These are phyloP conservation scores for Botryotinia calthae DNA, from an alignment of 2,329 filamentous ascomycete species.

Conservation along the genomic window DNA sequence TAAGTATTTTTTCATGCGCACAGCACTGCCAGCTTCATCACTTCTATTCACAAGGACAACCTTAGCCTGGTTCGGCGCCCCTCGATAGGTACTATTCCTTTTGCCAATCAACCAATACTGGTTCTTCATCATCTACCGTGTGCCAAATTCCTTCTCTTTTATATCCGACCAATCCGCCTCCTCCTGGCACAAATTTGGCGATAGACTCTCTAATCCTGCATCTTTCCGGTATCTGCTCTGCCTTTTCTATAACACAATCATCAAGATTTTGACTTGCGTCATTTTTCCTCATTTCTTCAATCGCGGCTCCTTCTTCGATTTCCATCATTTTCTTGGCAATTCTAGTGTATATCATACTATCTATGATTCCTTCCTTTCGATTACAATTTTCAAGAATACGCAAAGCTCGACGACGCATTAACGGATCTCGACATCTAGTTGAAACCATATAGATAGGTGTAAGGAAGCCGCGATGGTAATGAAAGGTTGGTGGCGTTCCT, in stretches of 20 bases:
- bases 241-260: neutral
- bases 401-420: neutral
- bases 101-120: neutral
- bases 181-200: neutral
- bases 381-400: constrained; percentile 1
- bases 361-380: constrained; percentile 7
- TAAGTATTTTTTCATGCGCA: neutral
- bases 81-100: neutral
- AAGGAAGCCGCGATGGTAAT: constrained; percentile 9
- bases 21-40: neutral
- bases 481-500: neutral
- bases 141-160: neutral
- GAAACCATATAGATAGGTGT: neutral
- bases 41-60: neutral
- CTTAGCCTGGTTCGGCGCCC: neutral
- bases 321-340: constrained; percentile 1
- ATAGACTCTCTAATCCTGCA: constrained; percentile 2
- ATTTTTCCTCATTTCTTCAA: neutral
- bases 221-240: constrained; percentile 1
- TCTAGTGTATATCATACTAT: constrained; percentile 2
- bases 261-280: neutral
- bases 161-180: neutral
- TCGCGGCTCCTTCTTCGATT: constrained; percentile 11
- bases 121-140: neutral
- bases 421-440: constrained; percentile 8